Evolutionary conservation across 352 stramenopile genomes (phyloP).

Genomic region (Phytopythium vexans): DNA sequence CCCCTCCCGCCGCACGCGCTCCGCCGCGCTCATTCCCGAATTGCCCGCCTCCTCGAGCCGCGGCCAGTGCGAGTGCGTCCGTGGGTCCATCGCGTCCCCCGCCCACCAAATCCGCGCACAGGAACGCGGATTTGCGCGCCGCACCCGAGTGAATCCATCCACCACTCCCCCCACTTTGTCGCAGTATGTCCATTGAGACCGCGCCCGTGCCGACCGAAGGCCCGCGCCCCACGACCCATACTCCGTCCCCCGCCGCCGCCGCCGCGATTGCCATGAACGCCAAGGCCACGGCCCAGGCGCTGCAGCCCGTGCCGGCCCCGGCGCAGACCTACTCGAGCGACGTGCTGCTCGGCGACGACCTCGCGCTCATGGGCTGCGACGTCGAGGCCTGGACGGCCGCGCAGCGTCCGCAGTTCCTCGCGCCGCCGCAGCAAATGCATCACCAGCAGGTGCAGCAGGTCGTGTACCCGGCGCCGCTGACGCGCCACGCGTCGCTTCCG

Average conservation of each 20-base stretch:
- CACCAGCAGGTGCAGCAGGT: slow-evolving; percentile 7
- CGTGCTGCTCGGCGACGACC: slow-evolving; percentile 60
- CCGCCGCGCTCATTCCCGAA: slow-evolving; percentile 6
- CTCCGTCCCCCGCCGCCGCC: slow-evolving; percentile 10
- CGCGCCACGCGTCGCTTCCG: slow-evolving; percentile 65
- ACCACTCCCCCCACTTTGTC: background rate
- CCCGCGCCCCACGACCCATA: background rate
- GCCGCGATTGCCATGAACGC: slow-evolving; percentile 10
- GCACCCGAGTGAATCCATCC: background rate
- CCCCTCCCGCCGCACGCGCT: background rate
- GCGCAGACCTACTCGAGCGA: slow-evolving; percentile 28
- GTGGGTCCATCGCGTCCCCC: background rate
- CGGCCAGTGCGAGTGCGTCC: background rate
- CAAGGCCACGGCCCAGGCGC: slow-evolving; percentile 8
- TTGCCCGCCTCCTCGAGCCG: slow-evolving; percentile 1
- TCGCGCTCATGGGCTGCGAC: slow-evolving; percentile 67
- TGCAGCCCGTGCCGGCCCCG: slow-evolving; percentile 10
- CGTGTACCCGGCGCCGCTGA: slow-evolving; percentile 52
- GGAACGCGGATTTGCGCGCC: slow-evolving; percentile 2
- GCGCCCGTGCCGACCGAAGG: slow-evolving; percentile 15
- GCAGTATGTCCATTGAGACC: slow-evolving; percentile 47
- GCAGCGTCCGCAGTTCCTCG: slow-evolving; percentile 30
- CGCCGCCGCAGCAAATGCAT: slow-evolving; percentile 1
- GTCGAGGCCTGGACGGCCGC: slow-evolving; percentile 48
- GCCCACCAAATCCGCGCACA: background rate